Percentiles rank a stretch among this genome's conserved stretches.
These are phyloP conservation scores for Chlorencoelia australis DNA, from an alignment of 2,329 filamentous ascomycete genomes.

Conservation along the genomic window DNA sequence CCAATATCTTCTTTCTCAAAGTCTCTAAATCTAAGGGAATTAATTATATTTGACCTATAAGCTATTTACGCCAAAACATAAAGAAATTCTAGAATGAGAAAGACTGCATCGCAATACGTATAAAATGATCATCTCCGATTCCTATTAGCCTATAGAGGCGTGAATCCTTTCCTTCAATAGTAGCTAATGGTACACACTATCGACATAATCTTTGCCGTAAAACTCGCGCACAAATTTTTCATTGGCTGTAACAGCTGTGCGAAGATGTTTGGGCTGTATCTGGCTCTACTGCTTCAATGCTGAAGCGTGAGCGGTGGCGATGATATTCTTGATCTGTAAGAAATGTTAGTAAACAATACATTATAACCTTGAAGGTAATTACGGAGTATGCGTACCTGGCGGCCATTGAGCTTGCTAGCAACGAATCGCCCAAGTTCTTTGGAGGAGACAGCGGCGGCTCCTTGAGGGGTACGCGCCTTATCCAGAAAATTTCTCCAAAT, in stretches of 20 bases:
- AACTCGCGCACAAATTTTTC: neutral
- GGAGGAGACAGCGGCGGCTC: neutral
- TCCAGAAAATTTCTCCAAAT: slow-evolving; percentile 25
- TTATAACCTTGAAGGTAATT: too few relatives aligned
- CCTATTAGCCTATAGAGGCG: too few relatives aligned
- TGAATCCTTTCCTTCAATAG: too few relatives aligned
- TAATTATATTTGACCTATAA: too few relatives aligned
- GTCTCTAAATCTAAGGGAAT: too few relatives aligned
- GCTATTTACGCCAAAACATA: too few relatives aligned
- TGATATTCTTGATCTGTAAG: neutral
- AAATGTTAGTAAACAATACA: neutral
- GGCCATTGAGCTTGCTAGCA: neutral
- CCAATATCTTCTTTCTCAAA: too few relatives aligned
- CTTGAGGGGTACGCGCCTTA: neutral
- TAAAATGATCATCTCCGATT: too few relatives aligned
- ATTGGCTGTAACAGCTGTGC: neutral
- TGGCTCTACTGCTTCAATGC: neutral
- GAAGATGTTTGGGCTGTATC: neutral
- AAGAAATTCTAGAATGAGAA: too few relatives aligned
- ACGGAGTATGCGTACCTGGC: slow-evolving; percentile 1
- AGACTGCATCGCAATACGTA: too few relatives aligned
- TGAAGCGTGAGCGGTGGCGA: neutral
- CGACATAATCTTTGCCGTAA: neutral
- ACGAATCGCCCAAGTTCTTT: neutral
- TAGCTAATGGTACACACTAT: too few relatives aligned